These are phyloP conservation scores for Anethum foeniculum DNA, from an alignment of 140 eudicot genomes.

Conservation along the genomic window DNA sequence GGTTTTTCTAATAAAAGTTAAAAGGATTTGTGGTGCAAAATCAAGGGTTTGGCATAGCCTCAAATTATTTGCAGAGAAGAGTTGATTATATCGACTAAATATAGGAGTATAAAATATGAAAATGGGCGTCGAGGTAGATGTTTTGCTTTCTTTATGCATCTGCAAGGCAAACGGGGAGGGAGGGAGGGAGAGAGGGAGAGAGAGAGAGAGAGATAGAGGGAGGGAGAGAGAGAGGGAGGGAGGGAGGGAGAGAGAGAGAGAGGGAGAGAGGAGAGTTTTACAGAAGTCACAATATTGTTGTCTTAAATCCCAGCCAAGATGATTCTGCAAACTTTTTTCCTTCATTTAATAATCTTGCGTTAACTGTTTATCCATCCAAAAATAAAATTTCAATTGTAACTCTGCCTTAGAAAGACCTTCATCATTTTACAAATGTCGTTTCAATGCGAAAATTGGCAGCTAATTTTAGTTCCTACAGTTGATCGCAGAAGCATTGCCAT, in stretches of 20 bases:
- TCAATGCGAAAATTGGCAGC: background rate
- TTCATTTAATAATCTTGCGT: background rate
- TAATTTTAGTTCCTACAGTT: background rate
- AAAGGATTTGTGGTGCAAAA: constrained; percentile 20
- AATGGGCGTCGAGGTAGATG: background rate
- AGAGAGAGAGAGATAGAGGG: background rate
- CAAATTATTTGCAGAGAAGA: constrained; percentile 16
- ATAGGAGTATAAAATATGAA: constrained; percentile 1
- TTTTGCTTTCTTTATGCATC: background rate
- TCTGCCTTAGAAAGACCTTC: background rate
- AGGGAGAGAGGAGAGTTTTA: background rate
- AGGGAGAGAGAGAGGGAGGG: background rate
- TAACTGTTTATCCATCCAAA: background rate
- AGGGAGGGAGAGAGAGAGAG: background rate
- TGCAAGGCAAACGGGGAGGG: background rate
- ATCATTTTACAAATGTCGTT: background rate
- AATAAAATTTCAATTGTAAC: background rate
- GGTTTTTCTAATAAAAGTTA: background rate
- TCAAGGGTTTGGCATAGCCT: constrained; percentile 24
- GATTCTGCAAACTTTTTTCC: background rate
- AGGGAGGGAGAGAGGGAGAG: background rate
- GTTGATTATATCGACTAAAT: constrained; percentile 1
- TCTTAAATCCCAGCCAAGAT: background rate
- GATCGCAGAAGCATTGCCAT: background rate
- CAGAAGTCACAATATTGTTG: background rate